Base-by-base conservation (phyloP, 352 stramenopile species). In the Ophiocytium majus region DNA sequence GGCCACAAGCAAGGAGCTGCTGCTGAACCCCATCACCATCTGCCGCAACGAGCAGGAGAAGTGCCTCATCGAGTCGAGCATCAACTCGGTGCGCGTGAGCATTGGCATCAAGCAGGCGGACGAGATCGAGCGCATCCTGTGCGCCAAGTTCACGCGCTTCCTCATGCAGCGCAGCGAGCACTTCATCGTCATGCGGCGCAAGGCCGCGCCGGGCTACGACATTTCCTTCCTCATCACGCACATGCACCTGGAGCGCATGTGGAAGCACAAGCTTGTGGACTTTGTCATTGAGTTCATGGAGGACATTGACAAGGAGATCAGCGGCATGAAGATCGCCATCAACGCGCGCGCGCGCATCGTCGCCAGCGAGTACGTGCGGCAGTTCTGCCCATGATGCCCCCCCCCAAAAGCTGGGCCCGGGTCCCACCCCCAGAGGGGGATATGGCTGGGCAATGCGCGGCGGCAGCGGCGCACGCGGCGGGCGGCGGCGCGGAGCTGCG, bases 251-350 rank as follows among this genome's bases (percentile, higher is more conserved):
- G 95, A 98, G 89, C 95, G 94, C 83, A 92, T 98, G 91, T 97
- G 96, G 93, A 98, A 98, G 90, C 94, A 98, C 90, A 98, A 98
- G 90, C 91, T 98, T 74, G 95, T 98, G 79, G 94, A 98, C 90
- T 98, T 98, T 85, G 95, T 98, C 89, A 97, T 98, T 88, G 93
- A 96, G 86, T 98, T 98, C 91, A 98, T 98, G 95, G 94, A 98
- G 89, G 95, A 98, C 83, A 98, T 98, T 83, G 95, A 98, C 92
- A 97, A 97, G 91, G 95, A 98, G 89, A 98, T 98, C 90, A 98
- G 94, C 86, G 94, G 94, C 43, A 98, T 98, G 95, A 98, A 98
- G 87, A 98, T 98, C 89, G 95, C 94, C 63, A 92, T 98, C 64
- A 98, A 98, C 86, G 93, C 94, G 10, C 92, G 95, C 79, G 94